Base-by-base conservation (phyloP, 495 filamentous ascomycete genomes). In the Hypoxylon subgilvum region DNA sequence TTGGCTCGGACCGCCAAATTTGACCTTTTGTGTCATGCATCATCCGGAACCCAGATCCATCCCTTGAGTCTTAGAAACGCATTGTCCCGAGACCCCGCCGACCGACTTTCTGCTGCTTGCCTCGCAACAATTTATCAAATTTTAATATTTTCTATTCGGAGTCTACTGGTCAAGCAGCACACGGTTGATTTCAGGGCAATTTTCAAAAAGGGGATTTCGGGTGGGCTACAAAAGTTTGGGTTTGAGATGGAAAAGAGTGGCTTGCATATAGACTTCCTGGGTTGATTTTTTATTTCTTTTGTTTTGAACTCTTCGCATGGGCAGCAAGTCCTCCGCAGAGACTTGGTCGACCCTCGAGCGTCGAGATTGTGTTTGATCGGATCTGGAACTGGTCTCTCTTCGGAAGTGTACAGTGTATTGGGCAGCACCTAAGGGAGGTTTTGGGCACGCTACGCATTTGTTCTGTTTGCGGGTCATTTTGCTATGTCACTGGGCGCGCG, bases 181-280 rank as follows among this genome's bases (percentile, higher is more conserved):
- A 64, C 38, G 53, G 57, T 57, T 55, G 58, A 52, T 52, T 19
- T 41, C 28, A 54, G 58, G 56, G 46, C 45, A 47, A 50, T 68
- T 51, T 62, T 40, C 54, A 61, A 61, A 63, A 50, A 42, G 38
- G 43, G 50, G 48, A 56, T 42, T 64, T 55, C 4, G 69, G 65
- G 57, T 67, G 59, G 67, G 39, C 45, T 69, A 60, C 57, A 71
- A 64, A 71, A 70, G 68, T 53, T 55, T 57, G 52, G 73, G 40
- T 46, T 69, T 41, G 60, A 62, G 59, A 52, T 42, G 73, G 69
- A 18, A 69, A 76, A 70, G 63, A 69, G 66, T 57, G 66, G 65
- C 42, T 47, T 61, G 73, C 74, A 76, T 76, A 74, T 76, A 76
- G 72, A 78, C 69, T 64, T 70, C 61, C 25, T 28, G 57, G 62